Evolutionary conservation across 2,329 filamentous ascomycete species (phyloP), one percentile per base, ranked within the genome.

Genomic region (Endoconidiophora laricicola): DNA sequence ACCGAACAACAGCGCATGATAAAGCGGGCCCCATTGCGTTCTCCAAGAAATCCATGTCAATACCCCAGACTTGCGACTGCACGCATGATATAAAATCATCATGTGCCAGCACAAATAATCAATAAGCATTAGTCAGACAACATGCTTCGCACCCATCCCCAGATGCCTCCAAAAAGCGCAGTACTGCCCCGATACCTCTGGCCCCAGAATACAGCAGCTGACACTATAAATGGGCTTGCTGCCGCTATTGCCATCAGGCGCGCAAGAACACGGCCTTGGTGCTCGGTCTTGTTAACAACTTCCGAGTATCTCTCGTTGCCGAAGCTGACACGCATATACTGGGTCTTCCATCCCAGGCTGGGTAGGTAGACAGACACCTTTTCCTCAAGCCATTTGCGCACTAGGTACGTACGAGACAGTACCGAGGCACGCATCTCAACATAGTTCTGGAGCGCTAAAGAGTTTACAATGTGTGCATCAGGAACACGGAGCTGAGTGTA

Each of bases 301-400:
- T 93, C 81, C 0, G 83, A 85, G 63, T 98, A 98, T 18, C 84
- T 70, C 66, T 94, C 83, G 59, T 94, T 95, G 53, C 86, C 86
- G 62, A 98, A 98, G 57, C 87, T 94, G 6, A 98, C 81, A 18
- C 90, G 75, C 1, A 83, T 79, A 61, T 98, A 98, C 66, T 94
- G 86, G 2, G 91, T 98, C 60, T 82, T 79, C 80, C 90, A 95
- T 0, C 90, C 91, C 10, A 88, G 65, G 23, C 72, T 67, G 0
- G 91, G 91, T 2, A 93, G 60, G 58, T 83, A 80, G 12, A 83
- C 74, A 48, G 82, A 85, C 48, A 96, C 68, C 33, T 74, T 76
- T 67, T 98, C 91, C 61, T 98, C 91, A 12, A 95, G 68, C 56
- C 71, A 79, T 65, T 98, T 98, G 50, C 91, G 78, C 7, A 91